Base-by-base conservation (phyloP, 306 rosid species). In the Trifolium subterraneum region DNA sequence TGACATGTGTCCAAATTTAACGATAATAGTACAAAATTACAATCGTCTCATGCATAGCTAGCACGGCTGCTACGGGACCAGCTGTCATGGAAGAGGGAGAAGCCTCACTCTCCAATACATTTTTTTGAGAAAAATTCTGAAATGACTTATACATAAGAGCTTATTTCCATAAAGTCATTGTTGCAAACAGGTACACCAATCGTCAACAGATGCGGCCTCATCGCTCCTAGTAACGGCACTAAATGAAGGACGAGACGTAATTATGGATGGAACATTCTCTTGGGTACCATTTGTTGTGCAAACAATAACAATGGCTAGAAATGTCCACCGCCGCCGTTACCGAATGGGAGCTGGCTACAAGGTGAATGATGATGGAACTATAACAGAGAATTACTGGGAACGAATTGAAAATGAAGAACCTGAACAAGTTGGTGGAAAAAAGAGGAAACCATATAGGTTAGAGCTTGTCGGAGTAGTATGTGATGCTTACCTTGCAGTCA, bases 241-340 rank as follows among this genome's bases (percentile, higher is more conserved):
- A 22, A 93, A 93, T 41, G 98, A 95, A 76, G 99, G 99, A 61
- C 39, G 99, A 61, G 97, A 92, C 60, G 99, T 92, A 45, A 90
- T 92, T 58, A 95, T 95, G 98, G 99, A 95, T 73, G 99, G 99
- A 42, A 95, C 99, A 22, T 89, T 95, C 56, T 95, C 99, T 15
- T 95, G 99, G 99, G 80, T 79, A 10, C 98, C 98, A 66, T 95
- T 95, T 77, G 99, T 95, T 54, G 97, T 95, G 65, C 99, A 92
- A 75, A 95, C 99, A 23, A 85, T 94, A 73, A 90, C 99, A 44
- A 92, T 94, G 96, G 89, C 97, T 10, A 85, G 97, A 80, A 92
- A 90, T 63, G 98, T 92, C 61, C 99, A 95, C 33, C 96, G 99
- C 18, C 93, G 91, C 19, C 96, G 97, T n/a, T 90, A 95, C 74